Evolutionary conservation across 495 filamentous ascomycete species (phyloP).

Genomic region (Penicillium daleae): DNA sequence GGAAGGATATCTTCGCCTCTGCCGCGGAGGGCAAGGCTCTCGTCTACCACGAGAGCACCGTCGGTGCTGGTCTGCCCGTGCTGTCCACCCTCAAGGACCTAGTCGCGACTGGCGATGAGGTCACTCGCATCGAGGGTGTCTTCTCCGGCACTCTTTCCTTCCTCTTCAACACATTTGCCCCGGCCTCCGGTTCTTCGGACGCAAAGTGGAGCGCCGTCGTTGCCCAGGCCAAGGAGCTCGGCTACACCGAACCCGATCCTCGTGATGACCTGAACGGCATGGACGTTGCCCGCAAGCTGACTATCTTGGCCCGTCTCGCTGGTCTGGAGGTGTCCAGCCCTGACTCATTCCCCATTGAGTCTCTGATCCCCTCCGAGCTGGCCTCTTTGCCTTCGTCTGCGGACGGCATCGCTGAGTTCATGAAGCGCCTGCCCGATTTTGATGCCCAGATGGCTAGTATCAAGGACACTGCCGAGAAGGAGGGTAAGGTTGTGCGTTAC

Average conservation of each 20-base stretch:
- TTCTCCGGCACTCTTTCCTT: conserved; percentile 96
- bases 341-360: conserved; percentile 88
- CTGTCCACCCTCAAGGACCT: conserved; percentile 88
- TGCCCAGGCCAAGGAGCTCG: conserved; percentile 85
- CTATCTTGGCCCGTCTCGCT: conserved; percentile 83
- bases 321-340: conserved; percentile 78
- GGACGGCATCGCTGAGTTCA: conserved; percentile 69
- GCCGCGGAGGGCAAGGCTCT: conserved; percentile 65
- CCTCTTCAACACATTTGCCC: conserved; percentile 93
- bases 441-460: conserved; percentile 82
- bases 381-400: conserved; percentile 69
- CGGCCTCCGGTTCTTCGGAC: conserved; percentile 59
- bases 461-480: conserved; percentile 75
- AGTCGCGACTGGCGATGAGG: conserved; percentile 81
- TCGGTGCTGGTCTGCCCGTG: conserved; percentile 87
- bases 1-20: conserved; percentile 75
- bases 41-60: conserved; percentile 88
- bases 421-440: conserved; percentile 73
- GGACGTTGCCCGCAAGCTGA: conserved; percentile 95
- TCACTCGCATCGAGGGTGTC: conserved; percentile 87
- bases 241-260: conserved; percentile 96
- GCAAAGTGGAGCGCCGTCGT: conserved; percentile 87
- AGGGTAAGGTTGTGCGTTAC: conserved; percentile 91
- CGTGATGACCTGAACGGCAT: conserved; percentile 94
- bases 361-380: conserved; percentile 81